Conservation (phyloP, 2,329 filamentous ascomycete genomes). For the Aureobasidium sp. region DNA sequence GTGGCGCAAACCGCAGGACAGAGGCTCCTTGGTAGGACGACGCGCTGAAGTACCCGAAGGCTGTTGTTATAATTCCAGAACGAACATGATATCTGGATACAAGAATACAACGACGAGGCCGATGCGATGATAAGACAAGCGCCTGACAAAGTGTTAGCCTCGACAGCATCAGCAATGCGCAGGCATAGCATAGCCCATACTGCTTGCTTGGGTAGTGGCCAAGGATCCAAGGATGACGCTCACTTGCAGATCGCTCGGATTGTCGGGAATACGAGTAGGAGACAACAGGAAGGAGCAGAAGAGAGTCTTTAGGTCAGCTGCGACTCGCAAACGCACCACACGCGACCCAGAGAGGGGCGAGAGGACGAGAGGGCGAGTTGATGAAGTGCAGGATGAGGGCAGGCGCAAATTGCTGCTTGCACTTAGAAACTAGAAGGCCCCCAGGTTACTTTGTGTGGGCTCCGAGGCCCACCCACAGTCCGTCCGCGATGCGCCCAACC, state of each 20-base stretch:
- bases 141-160: background rate
- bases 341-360: conserved; percentile 9
- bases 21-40: background rate
- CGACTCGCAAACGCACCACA: conserved; percentile 7
- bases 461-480: conserved; percentile 1
- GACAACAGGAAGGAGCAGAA: background rate
- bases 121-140: conserved; percentile 2
- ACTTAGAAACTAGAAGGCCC: background rate
- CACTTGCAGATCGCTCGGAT: conserved; percentile 8
- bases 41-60: conserved; percentile 1
- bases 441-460: background rate
- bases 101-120: conserved; percentile 9
- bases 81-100: background rate
- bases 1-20: conserved; percentile 9
- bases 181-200: background rate
- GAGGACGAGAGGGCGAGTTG: conserved; percentile 8
- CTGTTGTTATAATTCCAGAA: conserved; percentile 4
- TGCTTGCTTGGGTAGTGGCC: conserved; percentile 5
- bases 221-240: conserved; percentile 9
- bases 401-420: conserved; percentile 6
- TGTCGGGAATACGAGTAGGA: background rate
- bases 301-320: background rate
- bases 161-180: background rate
- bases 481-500: background rate
- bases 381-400: conserved; percentile 3